phyloP scores from a whole-genome alignment of 2,329 filamentous ascomycete species.

The Apiospora hydei region DNA sequence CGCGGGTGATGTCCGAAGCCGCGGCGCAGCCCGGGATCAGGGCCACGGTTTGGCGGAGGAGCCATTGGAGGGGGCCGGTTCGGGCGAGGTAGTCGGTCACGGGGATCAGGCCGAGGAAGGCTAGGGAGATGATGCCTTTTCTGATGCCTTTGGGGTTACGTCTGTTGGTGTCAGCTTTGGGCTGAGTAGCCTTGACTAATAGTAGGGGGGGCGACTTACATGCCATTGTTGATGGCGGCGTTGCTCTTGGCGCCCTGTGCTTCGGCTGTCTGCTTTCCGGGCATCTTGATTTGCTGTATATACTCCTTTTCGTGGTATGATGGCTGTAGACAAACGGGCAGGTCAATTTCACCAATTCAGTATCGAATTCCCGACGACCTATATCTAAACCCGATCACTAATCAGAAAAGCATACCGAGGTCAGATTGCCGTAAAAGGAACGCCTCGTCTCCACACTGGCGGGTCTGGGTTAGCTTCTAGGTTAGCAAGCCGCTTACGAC shows the following conservation, averaged over 20 bases:
- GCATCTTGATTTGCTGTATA: background rate
- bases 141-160: background rate
- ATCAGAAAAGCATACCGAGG: background rate
- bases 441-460: background rate
- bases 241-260: background rate
- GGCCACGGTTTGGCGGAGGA: background rate
- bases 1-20: background rate
- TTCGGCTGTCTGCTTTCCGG: background rate
- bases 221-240: background rate
- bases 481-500: background rate
- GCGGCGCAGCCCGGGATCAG: background rate
- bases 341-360: background rate
- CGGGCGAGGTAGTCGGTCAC: background rate
- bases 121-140: background rate
- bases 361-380: background rate
- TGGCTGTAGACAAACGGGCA: background rate
- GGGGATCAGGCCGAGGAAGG: slow-evolving; percentile 5
- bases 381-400: background rate
- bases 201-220: background rate
- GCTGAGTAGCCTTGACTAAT: too few relatives aligned
- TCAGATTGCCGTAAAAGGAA: background rate
- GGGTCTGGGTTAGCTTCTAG: background rate
- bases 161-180: background rate
- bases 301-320: too few relatives aligned
- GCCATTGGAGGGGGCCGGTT: background rate